Evolutionary conservation across 139 green algal genomes (phyloP), one percentile per base, ranked within the genome.

Genomic region (Volvox africanus): DNA sequence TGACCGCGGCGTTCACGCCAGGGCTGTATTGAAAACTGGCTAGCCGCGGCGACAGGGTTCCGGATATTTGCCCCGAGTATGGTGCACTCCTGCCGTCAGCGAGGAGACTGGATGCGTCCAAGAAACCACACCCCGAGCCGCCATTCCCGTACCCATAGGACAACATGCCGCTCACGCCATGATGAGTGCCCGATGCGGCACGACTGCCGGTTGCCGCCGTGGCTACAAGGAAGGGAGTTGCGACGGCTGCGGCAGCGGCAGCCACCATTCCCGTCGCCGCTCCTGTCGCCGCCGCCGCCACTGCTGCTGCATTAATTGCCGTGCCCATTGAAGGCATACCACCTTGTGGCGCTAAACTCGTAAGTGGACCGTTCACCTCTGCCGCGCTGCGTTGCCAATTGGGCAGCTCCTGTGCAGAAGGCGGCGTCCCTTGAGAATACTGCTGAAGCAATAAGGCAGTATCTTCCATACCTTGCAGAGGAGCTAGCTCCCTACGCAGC

Each of bases 1-100:
- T 28, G 36, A 30, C 36, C 35, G 36, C 36, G 14, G 21, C 19
- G 78, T 9, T 28, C 65, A 28, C 65, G 21, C 21, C 21, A 73
- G 65, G 21, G 21, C 82, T 61, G 62, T 78, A 88, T 21, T 79
- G 65, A 32, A 88, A 79, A 21, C 82, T 88, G 62, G 32, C 17
- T 24, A 50, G 62, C 1, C 82, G 82, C 61, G 82, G 82, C 33
- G 62, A 79, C 28, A 88, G 82, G 33, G 30, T 32, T 18, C 62
- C 82, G 9, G 82, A 88, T 6, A 61, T 76, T 20, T 30, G 61
- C 0, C n/a, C 30, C 30, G 30, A 76, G 14, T 35, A 32, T 2
- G 61, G 30, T 9, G 30, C 30, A 55, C 30, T 55, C 55, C 44
- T 55, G 3, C 61, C 62, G 55, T 50, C 33, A 73, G 44, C 44